Conservation (phyloP, 163 green algal species). For the Volvox carteri region DNA sequence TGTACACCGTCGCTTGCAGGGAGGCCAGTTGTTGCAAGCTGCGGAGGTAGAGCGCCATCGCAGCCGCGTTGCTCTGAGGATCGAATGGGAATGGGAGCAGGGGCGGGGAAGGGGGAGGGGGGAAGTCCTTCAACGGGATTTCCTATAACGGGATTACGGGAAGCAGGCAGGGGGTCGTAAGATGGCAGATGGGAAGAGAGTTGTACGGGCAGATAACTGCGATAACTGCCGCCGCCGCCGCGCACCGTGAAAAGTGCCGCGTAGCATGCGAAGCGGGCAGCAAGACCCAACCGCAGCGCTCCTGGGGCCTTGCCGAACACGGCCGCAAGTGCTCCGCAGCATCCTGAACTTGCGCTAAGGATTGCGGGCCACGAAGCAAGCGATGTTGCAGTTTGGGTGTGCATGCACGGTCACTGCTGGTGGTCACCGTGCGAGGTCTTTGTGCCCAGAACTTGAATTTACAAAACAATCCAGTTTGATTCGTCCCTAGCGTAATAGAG, state of each 20-base stretch:
- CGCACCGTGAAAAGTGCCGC: conserved; percentile 29
- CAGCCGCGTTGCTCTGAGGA: conserved; percentile 19
- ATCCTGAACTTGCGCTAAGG: conserved; percentile 7
- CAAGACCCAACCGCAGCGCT: neutral
- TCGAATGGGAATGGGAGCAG: neutral
- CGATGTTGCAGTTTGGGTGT: neutral
- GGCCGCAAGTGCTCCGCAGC: conserved; percentile 24
- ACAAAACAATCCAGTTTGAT: no score
- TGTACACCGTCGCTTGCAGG: conserved; percentile 65
- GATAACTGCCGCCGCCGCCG: neutral
- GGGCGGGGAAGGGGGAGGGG: neutral
- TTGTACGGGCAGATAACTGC: neutral
- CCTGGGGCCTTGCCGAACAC: conserved; percentile 26
- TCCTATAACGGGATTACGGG: no score
- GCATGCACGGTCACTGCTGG: conserved; percentile 13
- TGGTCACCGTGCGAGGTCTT: no score
- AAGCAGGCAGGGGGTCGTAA: no score
- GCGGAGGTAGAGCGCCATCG: conserved; percentile 53
- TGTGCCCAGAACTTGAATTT: no score
- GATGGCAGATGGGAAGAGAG: no score
- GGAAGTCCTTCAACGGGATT: no score
- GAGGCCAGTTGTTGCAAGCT: conserved; percentile 62
- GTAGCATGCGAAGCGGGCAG: neutral
- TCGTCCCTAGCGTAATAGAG: no score
- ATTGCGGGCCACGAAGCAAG: neutral